Conservation (phyloP, 148 eudicot genomes). For the Silene uniflora region DNA sequence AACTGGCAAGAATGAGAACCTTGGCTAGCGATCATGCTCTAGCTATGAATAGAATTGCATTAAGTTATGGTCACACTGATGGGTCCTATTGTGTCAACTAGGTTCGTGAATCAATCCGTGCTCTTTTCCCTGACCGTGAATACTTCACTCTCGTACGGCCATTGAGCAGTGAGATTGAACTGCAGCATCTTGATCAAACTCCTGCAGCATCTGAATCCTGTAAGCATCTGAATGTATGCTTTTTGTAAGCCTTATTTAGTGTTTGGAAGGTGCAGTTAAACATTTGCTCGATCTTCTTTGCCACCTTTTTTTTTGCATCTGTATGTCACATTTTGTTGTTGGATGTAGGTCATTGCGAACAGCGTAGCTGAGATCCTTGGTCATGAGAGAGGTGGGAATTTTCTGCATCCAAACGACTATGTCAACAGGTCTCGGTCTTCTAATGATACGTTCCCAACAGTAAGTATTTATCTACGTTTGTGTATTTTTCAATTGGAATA, state of each 20-base stretch:
- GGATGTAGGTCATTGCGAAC: constrained; percentile 86
- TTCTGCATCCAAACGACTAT: constrained; percentile 98
- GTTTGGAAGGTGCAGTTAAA: too few relatives aligned
- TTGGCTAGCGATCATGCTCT: background rate
- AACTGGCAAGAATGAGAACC: background rate
- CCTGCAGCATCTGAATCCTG: constrained; percentile 45
- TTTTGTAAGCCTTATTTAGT: too few relatives aligned
- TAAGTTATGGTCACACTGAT: constrained; percentile 8
- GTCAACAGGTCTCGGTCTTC: constrained; percentile 98
- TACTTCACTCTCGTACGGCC: constrained; percentile 96
- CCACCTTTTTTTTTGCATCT: background rate
- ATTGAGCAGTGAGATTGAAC: constrained; percentile 71
- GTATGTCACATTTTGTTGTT: background rate
- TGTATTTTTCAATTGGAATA: background rate
- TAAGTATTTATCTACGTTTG: constrained; percentile 31
- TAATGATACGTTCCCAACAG: constrained; percentile 96
- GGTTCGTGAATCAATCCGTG: constrained; percentile 93
- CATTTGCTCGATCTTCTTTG: too few relatives aligned
- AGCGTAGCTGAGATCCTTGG: constrained; percentile 99
- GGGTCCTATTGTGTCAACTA: constrained; percentile 25
- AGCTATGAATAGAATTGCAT: background rate
- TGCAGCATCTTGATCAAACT: constrained; percentile 89
- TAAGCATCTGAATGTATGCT: too few relatives aligned
- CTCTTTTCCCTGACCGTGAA: constrained; percentile 96
- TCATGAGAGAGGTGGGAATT: constrained; percentile 79